A percentile compares a stretch with the other conserved stretches of the same genome.
phyloP scores from a whole-genome alignment of 441 rosid genomes.

The Aquilaria agallochum region DNA sequence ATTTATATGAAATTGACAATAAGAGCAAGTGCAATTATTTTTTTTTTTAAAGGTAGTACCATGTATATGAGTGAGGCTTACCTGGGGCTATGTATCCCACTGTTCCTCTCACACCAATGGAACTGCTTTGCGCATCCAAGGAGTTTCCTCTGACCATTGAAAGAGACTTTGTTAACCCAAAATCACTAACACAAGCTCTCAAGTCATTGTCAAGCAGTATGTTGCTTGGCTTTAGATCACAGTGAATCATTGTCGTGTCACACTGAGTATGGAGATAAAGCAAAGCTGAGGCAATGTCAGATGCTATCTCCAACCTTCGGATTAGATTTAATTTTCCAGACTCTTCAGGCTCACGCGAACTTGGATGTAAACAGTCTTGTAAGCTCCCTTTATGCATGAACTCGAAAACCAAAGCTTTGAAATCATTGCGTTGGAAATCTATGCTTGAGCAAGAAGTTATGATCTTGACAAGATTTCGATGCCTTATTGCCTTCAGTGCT shows the following conservation, averaged over 20 bases:
- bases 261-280: slow-evolving; percentile 29
- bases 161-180: slow-evolving; percentile 26
- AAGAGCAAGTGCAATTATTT: not conserved
- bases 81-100: too few relatives aligned
- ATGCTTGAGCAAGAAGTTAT: slow-evolving; percentile 28
- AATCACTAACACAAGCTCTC: slow-evolving; percentile 31
- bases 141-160: not conserved
- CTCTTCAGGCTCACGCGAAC: not conserved
- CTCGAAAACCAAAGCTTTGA: slow-evolving; percentile 21
- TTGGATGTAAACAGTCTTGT: slow-evolving; percentile 26
- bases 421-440: slow-evolving; percentile 25
- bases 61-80: not conserved
- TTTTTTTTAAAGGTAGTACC: not conserved
- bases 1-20: too few relatives aligned
- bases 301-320: slow-evolving; percentile 20
- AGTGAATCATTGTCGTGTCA: slow-evolving; percentile 23
- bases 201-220: slow-evolving; percentile 26
- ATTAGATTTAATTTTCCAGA: slow-evolving; percentile 3
- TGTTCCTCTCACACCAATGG: too few relatives aligned
- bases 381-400: slow-evolving; percentile 24
- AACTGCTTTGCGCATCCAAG: not conserved
- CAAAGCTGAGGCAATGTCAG: slow-evolving; percentile 29
- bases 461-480: slow-evolving; percentile 32
- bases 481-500: slow-evolving; percentile 22
- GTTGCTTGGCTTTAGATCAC: slow-evolving; percentile 32